Conservation (phyloP, 2,329 filamentous ascomycete species). For the Paraphaeosphaeria minitans region DNA sequence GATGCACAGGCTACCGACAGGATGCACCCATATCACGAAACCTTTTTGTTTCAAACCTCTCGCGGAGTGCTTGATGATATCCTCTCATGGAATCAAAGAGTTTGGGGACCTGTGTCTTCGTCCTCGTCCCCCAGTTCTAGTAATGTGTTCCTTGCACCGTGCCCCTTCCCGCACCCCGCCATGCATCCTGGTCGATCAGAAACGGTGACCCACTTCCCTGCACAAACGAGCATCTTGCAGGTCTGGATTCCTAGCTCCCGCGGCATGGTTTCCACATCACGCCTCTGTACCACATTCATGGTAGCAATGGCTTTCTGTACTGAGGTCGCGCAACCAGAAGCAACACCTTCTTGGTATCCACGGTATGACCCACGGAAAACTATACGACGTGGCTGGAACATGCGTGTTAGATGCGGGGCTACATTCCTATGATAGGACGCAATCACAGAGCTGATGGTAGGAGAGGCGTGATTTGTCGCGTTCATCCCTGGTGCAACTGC, state of each 20-base stretch:
- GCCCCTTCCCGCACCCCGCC: neutral
- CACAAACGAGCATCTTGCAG: neutral
- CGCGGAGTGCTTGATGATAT: neutral
- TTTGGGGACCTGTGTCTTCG: neutral
- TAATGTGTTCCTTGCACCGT: constrained; percentile 1
- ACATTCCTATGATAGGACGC: neutral
- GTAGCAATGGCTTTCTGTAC: neutral
- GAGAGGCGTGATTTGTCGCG: neutral
- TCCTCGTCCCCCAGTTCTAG: neutral
- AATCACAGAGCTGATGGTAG: neutral
- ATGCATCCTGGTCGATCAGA: neutral
- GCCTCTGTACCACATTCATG: neutral
- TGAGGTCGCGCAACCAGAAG: neutral
- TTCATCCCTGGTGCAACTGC: neutral
- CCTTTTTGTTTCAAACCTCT: too few species aligned
- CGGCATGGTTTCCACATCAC: neutral
- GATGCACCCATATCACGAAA: neutral
- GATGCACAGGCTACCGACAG: neutral
- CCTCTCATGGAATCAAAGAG: neutral
- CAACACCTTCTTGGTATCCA: neutral
- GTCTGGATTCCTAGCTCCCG: neutral
- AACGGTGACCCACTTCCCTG: constrained; percentile 4
- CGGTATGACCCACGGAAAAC: neutral
- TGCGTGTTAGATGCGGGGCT: neutral
- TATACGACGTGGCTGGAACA: neutral